Conservation (phyloP, 805 yeast genomes). For the Lipomyces sp. region DNA sequence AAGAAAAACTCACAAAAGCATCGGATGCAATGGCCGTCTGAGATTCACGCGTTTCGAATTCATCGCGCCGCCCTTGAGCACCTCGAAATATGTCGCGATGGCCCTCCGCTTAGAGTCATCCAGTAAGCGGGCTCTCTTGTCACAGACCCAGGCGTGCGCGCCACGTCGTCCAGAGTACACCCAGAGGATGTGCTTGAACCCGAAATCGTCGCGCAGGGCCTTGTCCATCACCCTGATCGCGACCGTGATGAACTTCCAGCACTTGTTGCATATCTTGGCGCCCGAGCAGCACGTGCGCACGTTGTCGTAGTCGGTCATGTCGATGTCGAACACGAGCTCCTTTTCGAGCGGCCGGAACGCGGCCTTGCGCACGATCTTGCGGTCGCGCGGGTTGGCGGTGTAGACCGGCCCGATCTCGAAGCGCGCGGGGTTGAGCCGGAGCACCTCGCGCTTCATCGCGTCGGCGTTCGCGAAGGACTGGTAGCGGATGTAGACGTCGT, state of each 20-base stretch:
- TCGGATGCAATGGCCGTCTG: slow-evolving; percentile 87
- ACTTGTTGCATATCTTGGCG: slow-evolving; percentile 77
- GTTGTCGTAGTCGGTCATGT: slow-evolving; percentile 94
- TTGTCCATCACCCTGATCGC: slow-evolving; percentile 73
- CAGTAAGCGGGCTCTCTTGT: slow-evolving; percentile 68
- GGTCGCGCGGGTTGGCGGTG: slow-evolving; percentile 78
- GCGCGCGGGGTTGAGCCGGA: slow-evolving; percentile 74
- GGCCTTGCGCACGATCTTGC: slow-evolving; percentile 69
- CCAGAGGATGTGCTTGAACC: slow-evolving; percentile 83
- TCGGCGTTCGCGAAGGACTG: slow-evolving; percentile 64
- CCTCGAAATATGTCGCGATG: slow-evolving; percentile 79
- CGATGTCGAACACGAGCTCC: slow-evolving; percentile 93
- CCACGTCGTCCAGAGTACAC: slow-evolving; percentile 98
- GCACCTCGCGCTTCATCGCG: slow-evolving; percentile 76
- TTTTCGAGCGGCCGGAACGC: slow-evolving; percentile 78
- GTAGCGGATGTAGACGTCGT: slow-evolving; percentile 89
- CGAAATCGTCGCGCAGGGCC: slow-evolving; percentile 82
- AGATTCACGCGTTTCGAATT: slow-evolving; percentile 49
- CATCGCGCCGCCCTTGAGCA: slow-evolving; percentile 50
- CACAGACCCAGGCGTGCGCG: slow-evolving; percentile 98
- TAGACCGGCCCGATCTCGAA: slow-evolving; percentile 95
- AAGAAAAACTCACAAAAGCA: slow-evolving; percentile 34
- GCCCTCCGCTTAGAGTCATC: slow-evolving; percentile 74
- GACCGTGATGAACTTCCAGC: slow-evolving; percentile 89
- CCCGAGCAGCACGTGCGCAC: slow-evolving; percentile 90